These are phyloP conservation scores for Arachnomyces sp. DNA, from an alignment of 2,329 filamentous ascomycete genomes.

Conservation along the genomic window DNA sequence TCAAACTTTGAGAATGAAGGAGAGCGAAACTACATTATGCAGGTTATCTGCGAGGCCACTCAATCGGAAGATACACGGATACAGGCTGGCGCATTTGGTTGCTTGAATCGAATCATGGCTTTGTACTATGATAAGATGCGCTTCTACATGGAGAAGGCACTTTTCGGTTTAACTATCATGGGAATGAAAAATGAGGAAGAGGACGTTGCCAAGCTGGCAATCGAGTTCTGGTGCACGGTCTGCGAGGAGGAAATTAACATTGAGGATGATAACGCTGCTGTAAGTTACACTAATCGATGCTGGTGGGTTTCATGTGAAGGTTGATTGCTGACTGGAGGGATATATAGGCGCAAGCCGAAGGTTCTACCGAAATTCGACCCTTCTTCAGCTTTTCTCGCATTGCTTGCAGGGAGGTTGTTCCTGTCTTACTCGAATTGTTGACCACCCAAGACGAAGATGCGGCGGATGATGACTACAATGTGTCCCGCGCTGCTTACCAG, in stretches of 20 bases:
- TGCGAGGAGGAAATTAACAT: constrained; percentile 98
- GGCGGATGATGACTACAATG: constrained; percentile 93
- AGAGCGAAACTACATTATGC: constrained; percentile 99
- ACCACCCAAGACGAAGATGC: constrained; percentile 98
- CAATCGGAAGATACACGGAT: constrained; percentile 86
- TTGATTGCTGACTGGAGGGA: no score
- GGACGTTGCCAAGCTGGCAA: constrained; percentile 93
- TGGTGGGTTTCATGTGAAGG: constrained; percentile 16
- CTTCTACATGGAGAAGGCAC: constrained; percentile 99
- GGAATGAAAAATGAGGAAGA: constrained; percentile 98
- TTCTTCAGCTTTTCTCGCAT: constrained; percentile 96
- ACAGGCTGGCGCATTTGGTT: constrained; percentile 92
- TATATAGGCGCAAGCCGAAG: constrained; percentile 53
- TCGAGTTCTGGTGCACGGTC: constrained; percentile 99
- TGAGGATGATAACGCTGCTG: constrained; percentile 87
- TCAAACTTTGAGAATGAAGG: constrained; percentile 99
- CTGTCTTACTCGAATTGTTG: constrained; percentile 77
- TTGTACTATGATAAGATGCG: constrained; percentile 99
- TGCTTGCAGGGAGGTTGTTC: constrained; percentile 87
- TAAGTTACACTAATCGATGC: constrained; percentile 34
- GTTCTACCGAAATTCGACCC: constrained; percentile 72
- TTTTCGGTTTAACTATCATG: constrained; percentile 93
- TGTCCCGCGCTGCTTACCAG: constrained; percentile 90
- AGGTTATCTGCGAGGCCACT: constrained; percentile 97
- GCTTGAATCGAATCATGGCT: constrained; percentile 96